These are phyloP conservation scores for Aspergillus aculeatus DNA, from an alignment of 2,329 filamentous ascomycete species.

Conservation along the genomic window DNA sequence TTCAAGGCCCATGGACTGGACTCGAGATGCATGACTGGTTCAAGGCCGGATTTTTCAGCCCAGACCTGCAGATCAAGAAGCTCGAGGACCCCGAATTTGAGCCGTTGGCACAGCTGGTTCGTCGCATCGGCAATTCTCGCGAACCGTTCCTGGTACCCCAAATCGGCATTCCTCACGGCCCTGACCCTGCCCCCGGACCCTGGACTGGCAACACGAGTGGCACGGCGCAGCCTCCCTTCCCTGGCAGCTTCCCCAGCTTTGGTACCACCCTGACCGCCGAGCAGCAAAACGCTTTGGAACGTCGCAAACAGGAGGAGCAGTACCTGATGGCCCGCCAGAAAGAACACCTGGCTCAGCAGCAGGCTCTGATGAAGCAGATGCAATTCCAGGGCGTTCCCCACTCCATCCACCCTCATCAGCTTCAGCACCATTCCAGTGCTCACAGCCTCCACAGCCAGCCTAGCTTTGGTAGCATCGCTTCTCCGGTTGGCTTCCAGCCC, in stretches of 20 bases:
- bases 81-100: slow-evolving; percentile 92
- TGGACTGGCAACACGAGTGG: slow-evolving; percentile 54
- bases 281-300: slow-evolving; percentile 95
- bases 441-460: slow-evolving; percentile 96
- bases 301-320: slow-evolving; percentile 96
- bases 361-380: slow-evolving; percentile 72
- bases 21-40: slow-evolving; percentile 99
- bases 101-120: slow-evolving; percentile 87
- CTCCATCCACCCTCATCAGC: slow-evolving; percentile 56
- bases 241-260: slow-evolving; percentile 91
- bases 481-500: slow-evolving; percentile 70
- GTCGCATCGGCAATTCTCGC: slow-evolving; percentile 92
- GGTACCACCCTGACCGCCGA: slow-evolving; percentile 94
- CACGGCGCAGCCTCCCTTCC: slow-evolving; percentile 80
- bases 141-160: slow-evolving; percentile 97
- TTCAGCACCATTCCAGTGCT: slow-evolving; percentile 92
- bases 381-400: slow-evolving; percentile 59
- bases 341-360: slow-evolving; percentile 85
- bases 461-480: slow-evolving; percentile 91
- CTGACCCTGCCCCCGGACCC: slow-evolving; percentile 55
- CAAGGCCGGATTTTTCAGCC: slow-evolving; percentile 95
- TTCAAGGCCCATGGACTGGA: slow-evolving; percentile 92
- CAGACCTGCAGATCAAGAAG: slow-evolving; percentile 92
- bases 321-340: slow-evolving; percentile 95
- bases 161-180: slow-evolving; percentile 89